These are phyloP conservation scores for Syzygium aqueum DNA, from an alignment of 345 rosid species.

Conservation along the genomic window DNA sequence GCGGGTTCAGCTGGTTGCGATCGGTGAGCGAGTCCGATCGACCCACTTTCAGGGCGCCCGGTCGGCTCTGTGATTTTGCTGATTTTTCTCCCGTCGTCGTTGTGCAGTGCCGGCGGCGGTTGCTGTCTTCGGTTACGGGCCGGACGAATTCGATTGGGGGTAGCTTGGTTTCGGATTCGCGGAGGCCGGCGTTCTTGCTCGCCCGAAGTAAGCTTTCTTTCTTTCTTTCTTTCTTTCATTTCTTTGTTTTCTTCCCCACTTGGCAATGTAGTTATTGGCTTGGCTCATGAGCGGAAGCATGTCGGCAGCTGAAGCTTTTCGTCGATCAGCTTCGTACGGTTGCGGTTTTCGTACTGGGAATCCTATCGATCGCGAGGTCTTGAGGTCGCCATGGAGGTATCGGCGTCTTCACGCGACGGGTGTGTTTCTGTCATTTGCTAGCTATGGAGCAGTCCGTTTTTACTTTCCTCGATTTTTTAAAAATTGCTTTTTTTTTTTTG, in stretches of 20 bases:
- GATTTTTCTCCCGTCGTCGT: neutral
- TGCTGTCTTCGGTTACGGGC: constrained; percentile 18
- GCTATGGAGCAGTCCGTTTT: neutral
- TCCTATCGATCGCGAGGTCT: constrained; percentile 15
- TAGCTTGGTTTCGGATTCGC: neutral
- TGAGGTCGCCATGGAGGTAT: constrained; percentile 17
- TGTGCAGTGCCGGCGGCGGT: constrained; percentile 43
- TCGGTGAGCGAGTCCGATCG: constrained; percentile 22
- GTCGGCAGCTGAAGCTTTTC: neutral
- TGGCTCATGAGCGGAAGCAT: neutral
- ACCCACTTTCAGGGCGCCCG: neutral
- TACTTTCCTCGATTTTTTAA: neutral
- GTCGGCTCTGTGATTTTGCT: neutral
- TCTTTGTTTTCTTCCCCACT: neutral
- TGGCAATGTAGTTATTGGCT: neutral
- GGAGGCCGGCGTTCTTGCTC: constrained; percentile 5
- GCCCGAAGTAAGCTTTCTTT: constrained; percentile 27
- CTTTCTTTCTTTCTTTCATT: neutral
- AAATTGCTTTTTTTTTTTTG: neutral
- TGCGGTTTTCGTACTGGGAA: constrained; percentile 21
- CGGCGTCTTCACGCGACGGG: constrained; percentile 67
- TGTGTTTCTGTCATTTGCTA: neutral
- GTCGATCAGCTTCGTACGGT: constrained; percentile 20
- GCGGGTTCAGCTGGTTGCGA: constrained; percentile 41
- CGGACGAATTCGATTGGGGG: constrained; percentile 6